Conservation (phyloP, 805 yeast genomes). For the Lachancea quebecensis region DNA sequence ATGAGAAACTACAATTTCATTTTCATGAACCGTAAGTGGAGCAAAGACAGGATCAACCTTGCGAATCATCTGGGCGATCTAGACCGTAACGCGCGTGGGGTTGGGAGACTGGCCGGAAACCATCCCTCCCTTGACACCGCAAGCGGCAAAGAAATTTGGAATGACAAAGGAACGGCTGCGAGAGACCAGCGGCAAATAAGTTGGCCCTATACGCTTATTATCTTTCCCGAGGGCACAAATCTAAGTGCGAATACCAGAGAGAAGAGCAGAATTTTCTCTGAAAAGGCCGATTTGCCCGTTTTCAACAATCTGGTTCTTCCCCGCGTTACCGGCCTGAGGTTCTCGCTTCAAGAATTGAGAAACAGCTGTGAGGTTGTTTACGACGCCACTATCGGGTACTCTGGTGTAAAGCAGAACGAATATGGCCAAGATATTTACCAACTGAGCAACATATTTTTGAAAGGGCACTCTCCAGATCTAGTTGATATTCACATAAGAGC, state of each 20-base stretch:
- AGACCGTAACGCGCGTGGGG: conserved; percentile 55
- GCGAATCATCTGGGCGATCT: conserved; percentile 46
- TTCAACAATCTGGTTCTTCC: conserved; percentile 73
- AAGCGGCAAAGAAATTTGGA: conserved; percentile 26
- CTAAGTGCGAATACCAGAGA: conserved; percentile 57
- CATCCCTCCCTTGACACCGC: conserved; percentile 20
- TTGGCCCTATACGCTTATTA: conserved; percentile 61
- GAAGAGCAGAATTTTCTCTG: conserved; percentile 53
- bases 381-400: conserved; percentile 79
- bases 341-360: conserved; percentile 50
- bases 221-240: conserved; percentile 96
- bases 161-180: conserved; percentile 15
- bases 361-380: conserved; percentile 53
- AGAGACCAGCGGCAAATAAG: conserved; percentile 22
- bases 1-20: conserved; percentile 74
- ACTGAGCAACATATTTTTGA: conserved; percentile 52
- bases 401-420: conserved; percentile 54
- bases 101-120: conserved; percentile 44
- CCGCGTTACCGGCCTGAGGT: conserved; percentile 70
- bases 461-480: conserved; percentile 63
- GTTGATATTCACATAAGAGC: conserved; percentile 62
- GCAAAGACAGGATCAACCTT: conserved; percentile 56
- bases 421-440: conserved; percentile 77
- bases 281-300: conserved; percentile 40
- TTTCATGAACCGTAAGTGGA: conserved; percentile 83